Evolutionary conservation across 2,329 filamentous ascomycete species (phyloP).

Genomic region (Neopestalotiopsis sp.): DNA sequence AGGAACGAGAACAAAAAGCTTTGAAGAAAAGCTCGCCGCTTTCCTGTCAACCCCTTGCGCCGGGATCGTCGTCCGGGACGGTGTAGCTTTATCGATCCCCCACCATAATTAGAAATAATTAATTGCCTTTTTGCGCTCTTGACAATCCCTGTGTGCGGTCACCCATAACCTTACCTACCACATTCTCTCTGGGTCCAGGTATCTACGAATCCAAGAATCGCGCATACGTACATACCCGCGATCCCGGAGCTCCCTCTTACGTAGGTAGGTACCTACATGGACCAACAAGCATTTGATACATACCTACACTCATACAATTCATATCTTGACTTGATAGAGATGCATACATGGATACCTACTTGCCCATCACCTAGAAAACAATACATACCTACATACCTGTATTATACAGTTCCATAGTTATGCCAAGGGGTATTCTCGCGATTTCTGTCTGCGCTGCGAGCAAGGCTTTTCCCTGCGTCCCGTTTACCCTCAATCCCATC

Average conservation of each 20-base stretch:
- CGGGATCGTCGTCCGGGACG: not conserved
- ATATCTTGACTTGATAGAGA: not conserved
- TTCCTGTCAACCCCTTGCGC: not conserved
- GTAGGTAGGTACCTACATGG: not conserved
- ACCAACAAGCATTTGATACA: not conserved
- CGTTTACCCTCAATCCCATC: not conserved
- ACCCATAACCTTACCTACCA: not conserved
- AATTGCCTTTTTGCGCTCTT: not conserved
- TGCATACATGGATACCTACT: not conserved
- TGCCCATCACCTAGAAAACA: not conserved
- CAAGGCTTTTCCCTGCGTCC: not conserved
- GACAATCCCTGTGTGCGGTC: not conserved
- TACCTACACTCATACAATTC: not conserved
- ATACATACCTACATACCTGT: not conserved
- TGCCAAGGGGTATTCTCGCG: too few relatives aligned
- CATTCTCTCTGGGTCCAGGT: not conserved
- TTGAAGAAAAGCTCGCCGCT: not conserved
- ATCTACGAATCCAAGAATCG: not conserved
- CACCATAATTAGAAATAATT: slow-evolving; percentile 4
- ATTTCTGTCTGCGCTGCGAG: not conserved
- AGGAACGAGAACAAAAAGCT: not conserved
- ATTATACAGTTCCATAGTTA: too few relatives aligned
- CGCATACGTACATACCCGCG: not conserved
- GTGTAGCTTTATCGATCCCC: slow-evolving; percentile 1
- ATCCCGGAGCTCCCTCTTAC: not conserved